These are phyloP conservation scores for Pythium scleroteichum DNA, from an alignment of 352 stramenopile species.

Conservation along the genomic window DNA sequence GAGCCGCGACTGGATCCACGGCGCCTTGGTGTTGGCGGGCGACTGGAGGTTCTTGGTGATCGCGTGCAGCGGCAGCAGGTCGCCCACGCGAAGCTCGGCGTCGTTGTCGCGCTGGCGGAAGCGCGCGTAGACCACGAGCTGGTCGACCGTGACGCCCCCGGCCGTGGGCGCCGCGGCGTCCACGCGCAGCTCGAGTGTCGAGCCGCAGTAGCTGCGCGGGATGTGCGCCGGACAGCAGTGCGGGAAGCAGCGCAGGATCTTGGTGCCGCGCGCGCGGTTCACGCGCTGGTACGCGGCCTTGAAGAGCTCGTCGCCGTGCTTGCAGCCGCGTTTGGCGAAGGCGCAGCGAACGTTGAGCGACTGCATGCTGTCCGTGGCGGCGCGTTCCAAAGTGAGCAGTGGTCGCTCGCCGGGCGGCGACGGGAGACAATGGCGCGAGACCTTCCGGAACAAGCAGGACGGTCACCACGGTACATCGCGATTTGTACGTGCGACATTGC, in stretches of 20 bases:
- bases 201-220: constrained; percentile 40
- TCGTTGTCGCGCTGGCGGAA: constrained; percentile 11
- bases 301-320: constrained; percentile 22
- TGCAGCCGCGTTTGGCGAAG: constrained; percentile 13
- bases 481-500: not conserved
- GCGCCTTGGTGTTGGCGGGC: constrained; percentile 1
- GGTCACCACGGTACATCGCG: not conserved
- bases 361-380: not conserved
- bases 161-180: not conserved
- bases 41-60: constrained; percentile 14
- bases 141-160: not conserved
- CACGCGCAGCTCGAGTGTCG: constrained; percentile 30
- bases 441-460: not conserved
- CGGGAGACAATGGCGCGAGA: not conserved
- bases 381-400: not conserved
- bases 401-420: not conserved
- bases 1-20: constrained; percentile 13
- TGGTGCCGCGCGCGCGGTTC: constrained; percentile 21
- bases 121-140: constrained; percentile 11
- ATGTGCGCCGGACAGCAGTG: constrained; percentile 43
- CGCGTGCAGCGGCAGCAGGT: not conserved
- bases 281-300: constrained; percentile 24
- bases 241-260: constrained; percentile 37
- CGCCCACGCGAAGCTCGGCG: constrained; percentile 3
- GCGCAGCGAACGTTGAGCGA: not conserved